A percentile compares a stretch with the other conserved stretches of the same genome.
These are phyloP conservation scores for Boletellus deceptivus DNA, from an alignment of 1,284 basidiomycete genomes.

Conservation along the genomic window DNA sequence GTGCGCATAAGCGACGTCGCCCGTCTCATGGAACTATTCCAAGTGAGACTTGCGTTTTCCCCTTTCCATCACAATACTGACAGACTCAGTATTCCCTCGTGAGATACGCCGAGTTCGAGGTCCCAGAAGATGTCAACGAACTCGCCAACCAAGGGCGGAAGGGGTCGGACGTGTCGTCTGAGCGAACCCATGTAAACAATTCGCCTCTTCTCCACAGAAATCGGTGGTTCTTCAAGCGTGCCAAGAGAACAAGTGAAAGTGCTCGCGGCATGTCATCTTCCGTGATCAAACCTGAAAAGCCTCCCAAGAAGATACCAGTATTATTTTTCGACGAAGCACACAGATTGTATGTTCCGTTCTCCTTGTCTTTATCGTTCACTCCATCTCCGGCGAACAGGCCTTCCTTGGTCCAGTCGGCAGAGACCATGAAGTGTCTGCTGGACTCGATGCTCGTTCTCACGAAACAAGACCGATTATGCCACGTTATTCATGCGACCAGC, in stretches of 20 bases:
- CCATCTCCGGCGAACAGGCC: constrained; percentile 43
- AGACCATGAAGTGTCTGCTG: constrained; percentile 78
- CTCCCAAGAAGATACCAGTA: constrained; percentile 70
- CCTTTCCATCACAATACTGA: not conserved
- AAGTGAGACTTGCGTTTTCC: constrained; percentile 39
- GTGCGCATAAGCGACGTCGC: constrained; percentile 78
- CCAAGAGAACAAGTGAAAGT: constrained; percentile 28
- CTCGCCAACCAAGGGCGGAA: constrained; percentile 26
- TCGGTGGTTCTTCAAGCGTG: constrained; percentile 35
- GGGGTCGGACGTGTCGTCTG: constrained; percentile 33
- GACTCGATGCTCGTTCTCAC: constrained; percentile 83
- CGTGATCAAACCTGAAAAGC: constrained; percentile 34
- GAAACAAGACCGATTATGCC: constrained; percentile 79
- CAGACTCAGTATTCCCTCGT: constrained; percentile 57
- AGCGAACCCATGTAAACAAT: constrained; percentile 36
- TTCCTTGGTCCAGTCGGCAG: constrained; percentile 67
- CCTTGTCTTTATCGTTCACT: not conserved
- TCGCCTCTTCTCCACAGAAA: constrained; percentile 29
- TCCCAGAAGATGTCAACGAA: constrained; percentile 35
- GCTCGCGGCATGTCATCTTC: constrained; percentile 31
- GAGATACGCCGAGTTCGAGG: constrained; percentile 69
- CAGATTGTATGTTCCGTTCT: constrained; percentile 53
- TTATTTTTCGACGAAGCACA: constrained; percentile 84
- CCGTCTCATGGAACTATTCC: constrained; percentile 81
- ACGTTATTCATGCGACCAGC: constrained; percentile 80